These are phyloP conservation scores for Parachaetomium inaequale DNA, from an alignment of 495 filamentous ascomycete species.

Conservation along the genomic window DNA sequence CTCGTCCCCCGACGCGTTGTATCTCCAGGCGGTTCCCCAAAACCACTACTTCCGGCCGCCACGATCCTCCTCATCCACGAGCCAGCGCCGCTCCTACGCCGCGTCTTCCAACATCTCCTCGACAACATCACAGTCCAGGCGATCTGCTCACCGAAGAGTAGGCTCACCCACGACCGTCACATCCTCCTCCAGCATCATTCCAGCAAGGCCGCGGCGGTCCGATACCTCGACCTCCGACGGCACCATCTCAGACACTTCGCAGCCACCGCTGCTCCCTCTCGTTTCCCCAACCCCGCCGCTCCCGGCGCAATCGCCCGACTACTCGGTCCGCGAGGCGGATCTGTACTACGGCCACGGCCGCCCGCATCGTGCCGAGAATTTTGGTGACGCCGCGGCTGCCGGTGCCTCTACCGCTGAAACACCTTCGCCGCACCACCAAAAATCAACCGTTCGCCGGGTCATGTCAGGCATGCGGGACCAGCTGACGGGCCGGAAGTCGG, in stretches of 20 bases:
- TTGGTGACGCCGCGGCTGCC: neutral
- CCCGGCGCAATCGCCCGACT: neutral
- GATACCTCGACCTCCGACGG: neutral
- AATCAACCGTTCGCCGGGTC: neutral
- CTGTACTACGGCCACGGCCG: constrained; percentile 1
- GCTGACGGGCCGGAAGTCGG: neutral
- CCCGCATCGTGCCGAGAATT: neutral
- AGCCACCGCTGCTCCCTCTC: neutral
- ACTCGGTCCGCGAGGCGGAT: neutral
- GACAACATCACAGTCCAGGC: neutral
- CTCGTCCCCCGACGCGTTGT: neutral
- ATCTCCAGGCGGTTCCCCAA: neutral
- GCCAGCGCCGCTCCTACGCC: neutral
- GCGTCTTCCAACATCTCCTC: neutral
- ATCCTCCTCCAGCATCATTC: neutral
- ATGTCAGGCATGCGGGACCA: neutral
- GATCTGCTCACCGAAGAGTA: neutral
- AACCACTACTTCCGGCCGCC: neutral
- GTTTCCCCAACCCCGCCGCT: too few species aligned
- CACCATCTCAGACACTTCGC: neutral
- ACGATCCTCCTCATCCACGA: neutral
- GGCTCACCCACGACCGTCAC: neutral
- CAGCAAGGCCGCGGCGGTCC: neutral
- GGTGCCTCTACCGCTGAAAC: too few species aligned
- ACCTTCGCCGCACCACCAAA: neutral